These are phyloP conservation scores for Cicer judaicum DNA, from an alignment of 306 rosid species.

Conservation along the genomic window DNA sequence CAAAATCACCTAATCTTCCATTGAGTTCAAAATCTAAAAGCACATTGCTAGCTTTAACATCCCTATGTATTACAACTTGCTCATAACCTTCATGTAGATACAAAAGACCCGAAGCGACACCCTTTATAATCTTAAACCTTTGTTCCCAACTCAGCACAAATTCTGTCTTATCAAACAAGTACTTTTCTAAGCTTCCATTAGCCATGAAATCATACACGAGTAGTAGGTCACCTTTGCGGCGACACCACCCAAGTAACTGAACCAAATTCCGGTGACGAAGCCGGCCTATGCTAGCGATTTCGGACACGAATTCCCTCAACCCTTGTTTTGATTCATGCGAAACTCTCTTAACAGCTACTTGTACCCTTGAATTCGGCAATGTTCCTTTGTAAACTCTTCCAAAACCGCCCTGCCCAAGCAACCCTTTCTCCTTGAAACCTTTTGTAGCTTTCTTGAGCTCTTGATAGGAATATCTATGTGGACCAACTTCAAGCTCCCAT, in stretches of 20 bases:
- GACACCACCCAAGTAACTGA: constrained; percentile 84
- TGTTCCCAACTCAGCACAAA: constrained; percentile 68
- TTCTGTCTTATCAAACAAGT: constrained; percentile 63
- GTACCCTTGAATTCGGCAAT: constrained; percentile 60
- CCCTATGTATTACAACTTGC: constrained; percentile 81
- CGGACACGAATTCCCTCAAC: constrained; percentile 72
- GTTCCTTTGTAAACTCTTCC: constrained; percentile 81
- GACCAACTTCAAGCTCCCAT: constrained; percentile 90
- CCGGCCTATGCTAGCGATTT: constrained; percentile 81
- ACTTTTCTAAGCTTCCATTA: constrained; percentile 78
- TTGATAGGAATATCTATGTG: constrained; percentile 78
- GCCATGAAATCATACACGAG: constrained; percentile 86
- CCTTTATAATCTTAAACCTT: constrained; percentile 73
- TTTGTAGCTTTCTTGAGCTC: constrained; percentile 80
- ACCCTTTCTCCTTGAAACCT: constrained; percentile 68
- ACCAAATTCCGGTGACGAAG: constrained; percentile 83
- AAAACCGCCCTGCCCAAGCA: constrained; percentile 80
- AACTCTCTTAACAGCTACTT: constrained; percentile 75
- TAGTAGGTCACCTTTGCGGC: constrained; percentile 66
- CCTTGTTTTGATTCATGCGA: constrained; percentile 90
- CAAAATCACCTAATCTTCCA: constrained; percentile 82
- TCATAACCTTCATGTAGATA: constrained; percentile 86
- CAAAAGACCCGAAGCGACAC: constrained; percentile 74
- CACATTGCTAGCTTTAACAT: constrained; percentile 86
- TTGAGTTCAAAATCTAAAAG: constrained; percentile 71